Evolutionary conservation across 2,329 filamentous ascomycete genomes (phyloP).

Genomic region (Emmonsiellopsis sp.): DNA sequence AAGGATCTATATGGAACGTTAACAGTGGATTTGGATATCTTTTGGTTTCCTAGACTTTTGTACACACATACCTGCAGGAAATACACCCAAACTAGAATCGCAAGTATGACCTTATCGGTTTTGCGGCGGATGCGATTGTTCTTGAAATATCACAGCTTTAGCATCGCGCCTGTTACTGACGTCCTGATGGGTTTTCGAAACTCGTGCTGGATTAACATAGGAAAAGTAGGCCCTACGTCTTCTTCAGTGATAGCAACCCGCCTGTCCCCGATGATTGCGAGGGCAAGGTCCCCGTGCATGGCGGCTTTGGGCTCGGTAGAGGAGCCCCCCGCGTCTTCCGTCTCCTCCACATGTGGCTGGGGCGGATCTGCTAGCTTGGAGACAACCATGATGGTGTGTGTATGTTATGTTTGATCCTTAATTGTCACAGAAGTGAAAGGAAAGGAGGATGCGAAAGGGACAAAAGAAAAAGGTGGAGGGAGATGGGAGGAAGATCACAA

Average conservation of each 20-base stretch:
- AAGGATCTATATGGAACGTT: slow-evolving; percentile 30
- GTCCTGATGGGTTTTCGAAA: neutral
- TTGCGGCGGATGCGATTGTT: slow-evolving; percentile 50
- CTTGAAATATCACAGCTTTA: slow-evolving; percentile 16
- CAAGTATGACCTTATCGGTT: slow-evolving; percentile 51
- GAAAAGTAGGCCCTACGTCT: neutral
- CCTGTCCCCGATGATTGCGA: neutral
- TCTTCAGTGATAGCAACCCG: neutral
- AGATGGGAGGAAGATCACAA: no score
- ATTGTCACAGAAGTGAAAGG: no score
- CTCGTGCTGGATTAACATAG: neutral
- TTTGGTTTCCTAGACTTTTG: neutral
- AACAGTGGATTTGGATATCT: neutral
- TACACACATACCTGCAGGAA: slow-evolving; percentile 26
- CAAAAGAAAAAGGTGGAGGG: no score
- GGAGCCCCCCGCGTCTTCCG: no score
- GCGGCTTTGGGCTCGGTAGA: no score
- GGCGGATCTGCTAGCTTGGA: no score
- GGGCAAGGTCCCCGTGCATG: neutral
- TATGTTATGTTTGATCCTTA: no score
- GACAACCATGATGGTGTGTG: no score
- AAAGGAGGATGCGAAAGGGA: no score
- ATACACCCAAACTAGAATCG: slow-evolving; percentile 37
- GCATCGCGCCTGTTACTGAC: neutral
- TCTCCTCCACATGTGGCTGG: no score